These are phyloP conservation scores for Epichloe coenophiala DNA, from an alignment of 2,329 filamentous ascomycete species.

Conservation along the genomic window DNA sequence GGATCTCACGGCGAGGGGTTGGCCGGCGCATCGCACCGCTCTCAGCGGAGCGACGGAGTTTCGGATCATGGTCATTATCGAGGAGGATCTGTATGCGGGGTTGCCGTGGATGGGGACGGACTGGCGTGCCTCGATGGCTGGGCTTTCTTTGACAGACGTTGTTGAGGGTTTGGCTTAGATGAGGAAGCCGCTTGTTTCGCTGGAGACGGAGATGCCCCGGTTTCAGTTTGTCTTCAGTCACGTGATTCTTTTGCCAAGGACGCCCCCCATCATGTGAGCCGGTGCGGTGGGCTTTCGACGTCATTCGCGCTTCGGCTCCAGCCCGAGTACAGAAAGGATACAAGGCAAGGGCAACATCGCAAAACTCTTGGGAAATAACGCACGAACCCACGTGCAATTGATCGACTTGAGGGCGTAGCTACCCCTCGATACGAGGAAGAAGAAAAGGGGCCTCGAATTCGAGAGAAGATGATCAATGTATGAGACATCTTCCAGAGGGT, in stretches of 20 bases:
- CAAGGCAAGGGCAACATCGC: background rate
- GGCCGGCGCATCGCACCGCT: constrained; percentile 24
- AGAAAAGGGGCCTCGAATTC: background rate
- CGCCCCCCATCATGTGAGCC: too few relatives aligned
- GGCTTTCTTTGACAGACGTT: background rate
- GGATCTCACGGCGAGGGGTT: constrained; percentile 18
- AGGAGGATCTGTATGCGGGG: background rate
- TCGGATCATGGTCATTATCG: constrained; percentile 23
- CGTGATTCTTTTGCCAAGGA: background rate
- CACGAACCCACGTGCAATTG: background rate
- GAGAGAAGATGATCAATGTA: background rate
- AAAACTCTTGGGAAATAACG: background rate
- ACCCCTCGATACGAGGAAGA: background rate
- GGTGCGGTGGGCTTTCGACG: background rate
- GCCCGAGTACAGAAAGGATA: too few relatives aligned
- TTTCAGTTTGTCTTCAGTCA: background rate
- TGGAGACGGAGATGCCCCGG: background rate
- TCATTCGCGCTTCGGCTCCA: background rate
- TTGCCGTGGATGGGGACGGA: constrained; percentile 11
- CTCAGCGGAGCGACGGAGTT: constrained; percentile 23
- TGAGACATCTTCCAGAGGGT: background rate
- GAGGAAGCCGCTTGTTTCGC: background rate
- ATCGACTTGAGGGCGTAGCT: background rate
- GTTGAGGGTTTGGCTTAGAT: background rate
- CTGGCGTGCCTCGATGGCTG: constrained; percentile 17